Conservation (phyloP, 768 basidiomycete genomes). For the Leccinum imitatum region DNA sequence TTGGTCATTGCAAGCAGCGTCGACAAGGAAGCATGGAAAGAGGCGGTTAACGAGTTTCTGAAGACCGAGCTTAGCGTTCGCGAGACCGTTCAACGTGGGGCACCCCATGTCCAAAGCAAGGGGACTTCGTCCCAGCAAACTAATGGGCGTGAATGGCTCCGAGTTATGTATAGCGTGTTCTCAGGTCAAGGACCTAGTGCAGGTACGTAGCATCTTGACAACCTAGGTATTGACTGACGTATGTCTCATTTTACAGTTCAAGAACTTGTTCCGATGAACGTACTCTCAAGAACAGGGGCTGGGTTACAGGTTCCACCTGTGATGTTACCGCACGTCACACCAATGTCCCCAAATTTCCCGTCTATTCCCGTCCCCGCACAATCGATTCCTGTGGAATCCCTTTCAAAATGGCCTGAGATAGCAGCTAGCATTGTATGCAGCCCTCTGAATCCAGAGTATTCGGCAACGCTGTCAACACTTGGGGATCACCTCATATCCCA, state of each 20-base stretch:
- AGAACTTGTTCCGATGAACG: slow-evolving; percentile 62
- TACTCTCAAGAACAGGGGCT: slow-evolving; percentile 42
- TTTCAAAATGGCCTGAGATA: slow-evolving; percentile 83
- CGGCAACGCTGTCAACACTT: slow-evolving; percentile 74
- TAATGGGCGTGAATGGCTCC: slow-evolving; percentile 69
- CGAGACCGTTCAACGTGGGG: slow-evolving; percentile 22
- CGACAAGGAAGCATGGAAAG: slow-evolving; percentile 93
- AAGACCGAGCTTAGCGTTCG: slow-evolving; percentile 64
- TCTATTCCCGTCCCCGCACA: slow-evolving; percentile 40
- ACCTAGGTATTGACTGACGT: slow-evolving; percentile 5
- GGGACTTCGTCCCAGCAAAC: slow-evolving; percentile 24
- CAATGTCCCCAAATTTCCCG: slow-evolving; percentile 64
- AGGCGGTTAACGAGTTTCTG: slow-evolving; percentile 84
- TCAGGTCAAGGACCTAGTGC: slow-evolving; percentile 80
- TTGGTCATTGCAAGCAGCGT: slow-evolving; percentile 91
- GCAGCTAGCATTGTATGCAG: slow-evolving; percentile 80
- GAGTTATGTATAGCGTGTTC: slow-evolving; percentile 79
- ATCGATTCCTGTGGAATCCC: slow-evolving; percentile 57
- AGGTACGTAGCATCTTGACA: slow-evolving; percentile 42
- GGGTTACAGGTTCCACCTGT: slow-evolving; percentile 40
- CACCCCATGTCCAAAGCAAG: slow-evolving; percentile 20
- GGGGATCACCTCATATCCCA: slow-evolving; percentile 78
- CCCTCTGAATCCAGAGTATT: slow-evolving; percentile 63
- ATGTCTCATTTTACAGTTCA: slow-evolving; percentile 52
- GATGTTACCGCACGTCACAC: slow-evolving; percentile 43